Evolutionary conservation across 345 rosid species (phyloP).

Genomic region (Aegle marmelos): DNA sequence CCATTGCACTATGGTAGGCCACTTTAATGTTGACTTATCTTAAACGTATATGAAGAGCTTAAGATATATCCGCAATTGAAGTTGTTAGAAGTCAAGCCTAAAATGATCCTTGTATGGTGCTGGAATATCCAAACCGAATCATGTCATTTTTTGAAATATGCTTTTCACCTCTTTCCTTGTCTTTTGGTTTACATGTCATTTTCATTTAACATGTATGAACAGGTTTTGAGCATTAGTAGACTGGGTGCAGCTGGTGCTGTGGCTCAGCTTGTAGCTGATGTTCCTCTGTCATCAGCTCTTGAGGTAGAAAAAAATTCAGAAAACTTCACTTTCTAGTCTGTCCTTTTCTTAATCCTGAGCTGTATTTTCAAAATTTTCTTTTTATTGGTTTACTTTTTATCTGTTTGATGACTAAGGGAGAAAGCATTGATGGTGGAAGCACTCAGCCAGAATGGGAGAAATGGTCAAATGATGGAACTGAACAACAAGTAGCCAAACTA

Average conservation of each 20-base stretch:
- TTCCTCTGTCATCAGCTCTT: slow-evolving; percentile 44
- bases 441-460: slow-evolving; percentile 59
- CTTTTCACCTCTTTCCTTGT: background rate
- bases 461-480: slow-evolving; percentile 73
- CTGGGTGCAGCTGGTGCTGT: slow-evolving; percentile 71
- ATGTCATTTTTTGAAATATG: slow-evolving; percentile 7
- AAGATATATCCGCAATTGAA: slow-evolving; percentile 20
- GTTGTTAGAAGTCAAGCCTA: slow-evolving; percentile 30
- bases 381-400: background rate
- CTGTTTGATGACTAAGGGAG: slow-evolving; percentile 37
- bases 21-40: slow-evolving; percentile 21
- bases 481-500: slow-evolving; percentile 64
- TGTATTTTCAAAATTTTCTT: background rate
- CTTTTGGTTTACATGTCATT: background rate
- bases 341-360: background rate
- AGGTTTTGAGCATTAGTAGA: slow-evolving; percentile 81
- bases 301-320: slow-evolving; percentile 42
- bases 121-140: slow-evolving; percentile 19
- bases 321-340: background rate
- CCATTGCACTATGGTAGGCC: slow-evolving; percentile 32
- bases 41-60: slow-evolving; percentile 20
- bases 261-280: slow-evolving; percentile 72
- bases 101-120: slow-evolving; percentile 20
- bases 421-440: slow-evolving; percentile 42
- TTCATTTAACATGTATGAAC: slow-evolving; percentile 15